Evolutionary conservation across 495 filamentous ascomycete genomes (phyloP).

Genomic region (Neurospora sp.): DNA sequence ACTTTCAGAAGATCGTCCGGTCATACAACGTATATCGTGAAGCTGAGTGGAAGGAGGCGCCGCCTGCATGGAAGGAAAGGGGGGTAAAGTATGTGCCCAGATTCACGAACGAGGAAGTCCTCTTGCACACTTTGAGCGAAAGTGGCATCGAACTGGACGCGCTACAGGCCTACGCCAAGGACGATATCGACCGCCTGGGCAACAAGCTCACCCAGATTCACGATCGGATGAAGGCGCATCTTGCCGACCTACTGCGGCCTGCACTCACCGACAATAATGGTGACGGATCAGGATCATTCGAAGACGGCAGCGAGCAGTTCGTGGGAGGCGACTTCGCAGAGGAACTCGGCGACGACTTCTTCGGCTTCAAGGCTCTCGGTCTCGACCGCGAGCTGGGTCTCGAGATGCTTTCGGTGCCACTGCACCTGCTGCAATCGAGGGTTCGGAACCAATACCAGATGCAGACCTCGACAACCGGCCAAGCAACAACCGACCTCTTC

Average conservation of each 20-base stretch:
- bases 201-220: conserved; percentile 77
- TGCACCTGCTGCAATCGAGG: conserved; percentile 87
- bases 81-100: conserved; percentile 49
- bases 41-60: conserved; percentile 52
- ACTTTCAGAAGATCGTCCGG: conserved; percentile 71
- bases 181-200: conserved; percentile 84
- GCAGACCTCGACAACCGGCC: conserved; percentile 49
- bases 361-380: conserved; percentile 93
- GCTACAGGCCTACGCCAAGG: conserved; percentile 81
- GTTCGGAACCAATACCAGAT: conserved; percentile 72
- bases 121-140: conserved; percentile 74
- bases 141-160: conserved; percentile 73
- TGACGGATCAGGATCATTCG: conserved; percentile 84
- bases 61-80: conserved; percentile 28
- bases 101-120: conserved; percentile 71
- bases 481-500: conserved; percentile 49
- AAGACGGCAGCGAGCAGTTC: conserved; percentile 96
- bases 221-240: conserved; percentile 82
- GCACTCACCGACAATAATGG: conserved; percentile 66
- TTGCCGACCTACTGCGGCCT: conserved; percentile 83
- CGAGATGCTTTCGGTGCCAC: conserved; percentile 75
- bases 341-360: conserved; percentile 96
- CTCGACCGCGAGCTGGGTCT: conserved; percentile 83
- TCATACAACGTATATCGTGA: conserved; percentile 77
- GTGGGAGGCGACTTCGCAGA: conserved; percentile 94